Base-by-base conservation (phyloP, 306 rosid genomes). In the Canavalia ensiformis region DNA sequence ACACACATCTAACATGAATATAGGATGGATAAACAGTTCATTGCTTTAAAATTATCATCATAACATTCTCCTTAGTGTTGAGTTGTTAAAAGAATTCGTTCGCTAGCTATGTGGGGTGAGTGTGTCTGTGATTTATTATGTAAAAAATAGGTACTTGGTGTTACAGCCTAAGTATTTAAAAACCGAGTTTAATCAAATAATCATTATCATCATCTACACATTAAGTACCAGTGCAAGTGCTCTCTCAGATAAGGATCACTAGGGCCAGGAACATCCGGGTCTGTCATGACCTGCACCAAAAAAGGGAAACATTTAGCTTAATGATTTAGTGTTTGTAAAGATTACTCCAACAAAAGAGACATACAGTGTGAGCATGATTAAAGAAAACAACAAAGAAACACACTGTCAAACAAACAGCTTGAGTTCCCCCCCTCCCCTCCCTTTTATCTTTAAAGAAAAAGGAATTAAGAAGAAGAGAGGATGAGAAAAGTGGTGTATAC, bases 191-290 rank as follows among this genome's bases (percentile, higher is more conserved):
- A 56, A 31, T 34, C 39, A 54, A 41, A 33, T 44, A 9, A 75
- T 10, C 41, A 31, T 33, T 29, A 56, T 68, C 47, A 44, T 44
- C 4, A 6, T 39, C 11, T 10, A 39, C 35, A 28, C n/a, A 33
- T 46, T 54, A 9, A 68, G 8, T 88, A 94, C 98, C 98, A 94
- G 89, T 94, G 98, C 59, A 94, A 86, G 90, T 94, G 98, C 73
- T 94, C 98, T 80, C 92, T 92, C 11, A 91, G 84, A 72, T 94
- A 94, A 86, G 98, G 98, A 81, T 94, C 98, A 88, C 98, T 94
- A 67, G 98, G 98, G 81, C 98, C 98, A 68, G 98, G 97, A 81
- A 90, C 94, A 91, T 94, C 98, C 18, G 97, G 98, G 81, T 94
- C 98, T n/a, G 97, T 94, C 95, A 94, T 88, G 46, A 94, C 83